Conservation (phyloP, 2,329 filamentous ascomycete species). For the Aspergillus spinulosporus region DNA sequence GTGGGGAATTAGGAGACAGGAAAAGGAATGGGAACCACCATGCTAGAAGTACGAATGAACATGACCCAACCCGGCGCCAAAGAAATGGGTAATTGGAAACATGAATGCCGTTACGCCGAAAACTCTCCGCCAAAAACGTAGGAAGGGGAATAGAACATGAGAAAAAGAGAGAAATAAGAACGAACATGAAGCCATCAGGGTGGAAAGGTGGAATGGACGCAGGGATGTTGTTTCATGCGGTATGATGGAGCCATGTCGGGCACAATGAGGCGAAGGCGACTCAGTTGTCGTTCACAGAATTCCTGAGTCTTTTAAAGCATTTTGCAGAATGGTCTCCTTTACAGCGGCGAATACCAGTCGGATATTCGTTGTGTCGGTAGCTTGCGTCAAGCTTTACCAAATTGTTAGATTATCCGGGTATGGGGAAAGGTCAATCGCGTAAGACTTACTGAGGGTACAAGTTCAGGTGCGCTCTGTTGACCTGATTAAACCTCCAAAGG, state of each 20-base stretch:
- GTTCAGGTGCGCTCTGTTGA: slow-evolving; percentile 93
- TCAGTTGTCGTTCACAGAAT: slow-evolving; percentile 62
- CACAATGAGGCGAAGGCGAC: slow-evolving; percentile 5
- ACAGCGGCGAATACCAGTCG: slow-evolving; percentile 96
- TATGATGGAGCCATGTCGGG: slow-evolving; percentile 2
- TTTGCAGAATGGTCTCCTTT: slow-evolving; percentile 98
- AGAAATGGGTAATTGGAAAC: slow-evolving; percentile 18
- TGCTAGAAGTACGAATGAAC: slow-evolving; percentile 22
- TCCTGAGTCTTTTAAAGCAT: slow-evolving; percentile 95
- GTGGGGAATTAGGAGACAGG: background rate
- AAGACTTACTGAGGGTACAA: slow-evolving; percentile 89
- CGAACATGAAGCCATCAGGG: slow-evolving; percentile 19
- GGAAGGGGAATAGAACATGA: slow-evolving; percentile 18
- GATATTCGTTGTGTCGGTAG: slow-evolving; percentile 97
- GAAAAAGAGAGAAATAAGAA: slow-evolving; percentile 18
- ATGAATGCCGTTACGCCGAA: slow-evolving; percentile 25
- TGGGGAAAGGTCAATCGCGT: background rate
- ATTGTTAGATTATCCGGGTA: slow-evolving; percentile 21
- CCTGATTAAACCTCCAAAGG: slow-evolving; percentile 97
- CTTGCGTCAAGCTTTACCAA: slow-evolving; percentile 80
- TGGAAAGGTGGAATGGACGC: background rate
- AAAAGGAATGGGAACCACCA: slow-evolving; percentile 20
- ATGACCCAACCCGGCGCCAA: slow-evolving; percentile 27
- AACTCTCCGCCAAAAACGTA: slow-evolving; percentile 20
- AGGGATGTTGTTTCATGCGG: background rate